phyloP scores from a whole-genome alignment of 257 asterid species.

The Nicotiana obtusifolia region DNA sequence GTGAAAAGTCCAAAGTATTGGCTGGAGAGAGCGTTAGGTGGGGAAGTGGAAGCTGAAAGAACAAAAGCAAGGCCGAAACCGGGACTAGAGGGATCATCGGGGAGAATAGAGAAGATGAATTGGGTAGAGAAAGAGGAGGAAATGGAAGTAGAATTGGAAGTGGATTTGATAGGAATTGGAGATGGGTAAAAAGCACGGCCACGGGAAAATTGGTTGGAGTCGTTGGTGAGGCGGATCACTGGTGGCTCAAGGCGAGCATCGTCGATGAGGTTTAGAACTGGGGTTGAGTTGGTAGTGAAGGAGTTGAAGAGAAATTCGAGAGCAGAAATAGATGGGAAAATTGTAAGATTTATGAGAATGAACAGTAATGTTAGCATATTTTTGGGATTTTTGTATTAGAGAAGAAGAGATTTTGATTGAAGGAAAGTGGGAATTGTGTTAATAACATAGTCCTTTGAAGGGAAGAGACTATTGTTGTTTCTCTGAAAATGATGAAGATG shows the following conservation, averaged over 20 bases:
- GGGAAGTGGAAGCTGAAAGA: slow-evolving; percentile 47
- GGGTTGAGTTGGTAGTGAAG: slow-evolving; percentile 32
- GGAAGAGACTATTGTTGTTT: background rate
- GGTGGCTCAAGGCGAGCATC: slow-evolving; percentile 66
- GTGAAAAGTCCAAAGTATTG: slow-evolving; percentile 70
- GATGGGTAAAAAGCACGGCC: slow-evolving; percentile 66
- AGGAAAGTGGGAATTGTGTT: background rate
- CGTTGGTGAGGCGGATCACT: slow-evolving; percentile 68
- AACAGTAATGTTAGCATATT: background rate
- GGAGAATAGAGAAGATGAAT: slow-evolving; percentile 67
- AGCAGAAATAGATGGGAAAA: slow-evolving; percentile 20
- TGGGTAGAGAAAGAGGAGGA: slow-evolving; percentile 70
- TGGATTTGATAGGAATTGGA: slow-evolving; percentile 33
- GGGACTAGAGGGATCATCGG: slow-evolving; percentile 56
- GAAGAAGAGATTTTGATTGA: background rate
- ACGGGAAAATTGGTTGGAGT: slow-evolving; percentile 42
- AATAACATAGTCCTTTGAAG: background rate
- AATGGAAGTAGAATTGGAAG: slow-evolving; percentile 25
- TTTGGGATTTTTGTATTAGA: background rate
- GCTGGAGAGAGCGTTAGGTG: slow-evolving; percentile 45
- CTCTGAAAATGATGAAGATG: background rate
- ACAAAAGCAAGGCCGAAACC: slow-evolving; percentile 81
- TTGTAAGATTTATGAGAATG: slow-evolving; percentile 3
- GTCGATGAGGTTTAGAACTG: slow-evolving; percentile 36
- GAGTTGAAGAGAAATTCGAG: slow-evolving; percentile 66